Conservation (phyloP, 2,329 filamentous ascomycete genomes). For the Monosporascus sp. region DNA sequence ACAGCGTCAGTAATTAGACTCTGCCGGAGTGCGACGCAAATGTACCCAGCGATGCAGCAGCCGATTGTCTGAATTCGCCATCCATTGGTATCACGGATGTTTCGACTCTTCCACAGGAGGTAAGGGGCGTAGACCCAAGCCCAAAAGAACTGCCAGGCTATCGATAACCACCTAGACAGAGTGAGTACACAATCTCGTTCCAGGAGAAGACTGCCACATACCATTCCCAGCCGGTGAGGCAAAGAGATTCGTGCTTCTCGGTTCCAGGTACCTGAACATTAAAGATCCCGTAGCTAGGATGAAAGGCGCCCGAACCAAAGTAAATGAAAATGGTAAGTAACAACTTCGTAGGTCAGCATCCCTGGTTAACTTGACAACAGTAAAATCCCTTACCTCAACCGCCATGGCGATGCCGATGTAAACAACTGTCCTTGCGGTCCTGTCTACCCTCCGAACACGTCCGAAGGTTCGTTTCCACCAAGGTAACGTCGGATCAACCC, state of each 20-base stretch:
- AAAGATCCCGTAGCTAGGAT: conserved; percentile 53
- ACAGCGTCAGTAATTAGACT: background rate
- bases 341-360: conserved; percentile 37
- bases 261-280: conserved; percentile 57
- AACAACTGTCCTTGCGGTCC: conserved; percentile 43
- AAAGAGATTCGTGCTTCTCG: conserved; percentile 38
- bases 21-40: conserved; percentile 1
- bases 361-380: conserved; percentile 1
- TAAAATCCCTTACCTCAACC: conserved; percentile 43
- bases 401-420: conserved; percentile 49
- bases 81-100: conserved; percentile 59
- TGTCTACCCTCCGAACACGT: conserved; percentile 36
- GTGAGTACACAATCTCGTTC: background rate
- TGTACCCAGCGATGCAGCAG: conserved; percentile 42
- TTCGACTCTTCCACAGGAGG: conserved; percentile 56
- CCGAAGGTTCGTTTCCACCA: conserved; percentile 18
- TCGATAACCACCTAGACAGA: conserved; percentile 50
- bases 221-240: conserved; percentile 59
- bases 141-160: conserved; percentile 62
- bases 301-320: conserved; percentile 61
- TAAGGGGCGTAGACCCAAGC: conserved; percentile 56
- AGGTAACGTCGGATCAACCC: conserved; percentile 18
- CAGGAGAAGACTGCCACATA: conserved; percentile 17
- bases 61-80: conserved; percentile 60
- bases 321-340: conserved; percentile 55